Evolutionary conservation across 2,329 filamentous ascomycete species (phyloP).

Genomic region (Neopestalotiopsis sp.): DNA sequence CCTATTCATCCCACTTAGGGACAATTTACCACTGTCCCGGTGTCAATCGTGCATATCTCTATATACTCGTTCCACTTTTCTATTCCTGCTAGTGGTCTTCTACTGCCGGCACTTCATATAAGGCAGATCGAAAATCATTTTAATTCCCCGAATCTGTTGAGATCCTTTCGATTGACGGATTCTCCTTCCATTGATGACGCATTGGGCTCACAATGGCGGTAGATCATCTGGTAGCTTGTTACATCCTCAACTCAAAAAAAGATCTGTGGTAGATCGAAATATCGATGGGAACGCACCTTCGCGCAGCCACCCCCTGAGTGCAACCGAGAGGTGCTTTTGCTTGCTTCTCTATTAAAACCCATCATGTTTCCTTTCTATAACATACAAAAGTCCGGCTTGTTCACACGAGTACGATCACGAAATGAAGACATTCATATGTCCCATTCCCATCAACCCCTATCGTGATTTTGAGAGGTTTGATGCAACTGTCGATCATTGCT

Average conservation of each 20-base stretch:
- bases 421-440: too few species aligned
- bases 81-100: background rate
- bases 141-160: background rate
- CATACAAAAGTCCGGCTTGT: background rate
- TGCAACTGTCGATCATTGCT: too few species aligned
- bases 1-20: background rate
- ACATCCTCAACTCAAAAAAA: background rate
- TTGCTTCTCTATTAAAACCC: background rate
- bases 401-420: too few species aligned
- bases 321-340: background rate
- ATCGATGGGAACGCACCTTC: background rate
- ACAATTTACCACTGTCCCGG: background rate
- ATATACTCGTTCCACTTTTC: constrained; percentile 1
- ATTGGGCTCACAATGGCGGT: background rate
- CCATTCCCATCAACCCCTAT: too few species aligned
- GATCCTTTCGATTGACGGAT: background rate
- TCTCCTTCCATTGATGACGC: background rate
- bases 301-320: background rate
- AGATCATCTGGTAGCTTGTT: background rate
- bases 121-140: background rate
- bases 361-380: too few species aligned
- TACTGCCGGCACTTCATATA: background rate
- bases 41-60: constrained; percentile 1
- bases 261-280: background rate
- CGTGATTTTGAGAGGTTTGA: too few species aligned